phyloP scores from a whole-genome alignment of 768 basidiomycete species.

The Butyriboletus loyo region DNA sequence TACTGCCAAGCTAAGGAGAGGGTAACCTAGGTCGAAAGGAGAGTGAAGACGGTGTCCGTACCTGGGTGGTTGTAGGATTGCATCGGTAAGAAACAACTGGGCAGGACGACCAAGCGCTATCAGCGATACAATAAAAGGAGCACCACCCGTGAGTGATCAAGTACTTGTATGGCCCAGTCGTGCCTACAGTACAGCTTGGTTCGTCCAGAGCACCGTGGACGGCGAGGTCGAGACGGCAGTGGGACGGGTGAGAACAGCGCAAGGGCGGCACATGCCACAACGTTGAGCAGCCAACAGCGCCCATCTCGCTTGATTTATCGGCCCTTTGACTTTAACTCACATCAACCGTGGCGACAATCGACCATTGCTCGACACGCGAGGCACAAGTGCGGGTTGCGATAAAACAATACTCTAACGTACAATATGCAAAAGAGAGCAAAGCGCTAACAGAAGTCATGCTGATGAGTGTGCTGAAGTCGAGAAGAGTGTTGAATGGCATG shows the following conservation, averaged over 20 bases:
- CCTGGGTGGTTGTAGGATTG: constrained; percentile 33
- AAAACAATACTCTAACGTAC: constrained; percentile 43
- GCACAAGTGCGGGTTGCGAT: constrained; percentile 15
- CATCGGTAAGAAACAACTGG: constrained; percentile 10
- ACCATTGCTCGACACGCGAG: constrained; percentile 1
- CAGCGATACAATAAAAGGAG: neutral
- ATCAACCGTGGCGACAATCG: neutral
- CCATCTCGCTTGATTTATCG: constrained; percentile 19
- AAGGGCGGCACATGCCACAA: constrained; percentile 4
- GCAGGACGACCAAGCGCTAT: neutral
- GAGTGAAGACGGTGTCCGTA: neutral
- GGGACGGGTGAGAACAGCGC: neutral
- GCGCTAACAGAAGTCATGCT: constrained; percentile 23
- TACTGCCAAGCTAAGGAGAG: constrained; percentile 18
- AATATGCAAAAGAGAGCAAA: constrained; percentile 37
- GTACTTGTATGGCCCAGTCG: neutral
- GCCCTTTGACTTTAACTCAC: neutral
- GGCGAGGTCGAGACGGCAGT: neutral
- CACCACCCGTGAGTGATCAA: neutral
- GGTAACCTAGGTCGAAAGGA: constrained; percentile 1
- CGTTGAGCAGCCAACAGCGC: constrained; percentile 13
- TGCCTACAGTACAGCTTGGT: neutral
- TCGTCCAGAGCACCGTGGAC: neutral
- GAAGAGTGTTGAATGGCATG: constrained; percentile 29
- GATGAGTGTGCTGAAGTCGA: constrained; percentile 26